phyloP scores from a whole-genome alignment of 495 filamentous ascomycete genomes.

The Trichocladium uniseriatum region DNA sequence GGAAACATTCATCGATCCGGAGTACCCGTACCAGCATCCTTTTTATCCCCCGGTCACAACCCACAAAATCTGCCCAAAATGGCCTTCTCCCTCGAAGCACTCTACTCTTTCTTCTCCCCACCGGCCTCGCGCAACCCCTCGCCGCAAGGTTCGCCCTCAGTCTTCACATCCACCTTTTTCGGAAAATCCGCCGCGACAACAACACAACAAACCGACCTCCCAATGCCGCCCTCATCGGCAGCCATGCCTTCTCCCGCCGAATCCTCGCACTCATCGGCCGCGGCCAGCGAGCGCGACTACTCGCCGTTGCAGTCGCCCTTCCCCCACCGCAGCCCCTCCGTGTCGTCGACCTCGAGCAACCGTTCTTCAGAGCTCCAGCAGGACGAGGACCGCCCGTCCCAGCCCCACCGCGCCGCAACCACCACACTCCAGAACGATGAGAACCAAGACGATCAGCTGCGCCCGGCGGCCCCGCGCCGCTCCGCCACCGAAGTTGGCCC shows the following conservation, averaged over 20 bases:
- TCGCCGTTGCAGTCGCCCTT: constrained; percentile 1
- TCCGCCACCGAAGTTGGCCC: constrained; percentile 1
- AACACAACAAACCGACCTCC: neutral
- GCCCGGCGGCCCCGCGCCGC: constrained; percentile 5
- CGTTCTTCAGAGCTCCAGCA: neutral
- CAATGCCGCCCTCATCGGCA: neutral
- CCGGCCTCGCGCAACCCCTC: constrained; percentile 1
- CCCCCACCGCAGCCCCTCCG: constrained; percentile 11
- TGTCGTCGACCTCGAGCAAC: constrained; percentile 8
- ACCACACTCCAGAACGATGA: too few species aligned
- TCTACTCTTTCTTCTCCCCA: constrained; percentile 6
- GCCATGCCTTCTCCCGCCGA: neutral
- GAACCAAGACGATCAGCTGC: constrained; percentile 10
- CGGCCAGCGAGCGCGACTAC: constrained; percentile 6
- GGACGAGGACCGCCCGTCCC: neutral
- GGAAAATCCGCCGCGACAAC: neutral
- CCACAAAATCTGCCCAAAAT: constrained; percentile 4
- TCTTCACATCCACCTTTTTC: neutral
- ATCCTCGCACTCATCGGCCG: neutral
- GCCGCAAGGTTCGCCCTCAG: neutral
- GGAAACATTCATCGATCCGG: too few species aligned
- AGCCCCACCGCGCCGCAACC: neutral
- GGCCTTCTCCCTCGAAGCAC: constrained; percentile 3
- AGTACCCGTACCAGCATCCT: neutral
- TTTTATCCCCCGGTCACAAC: neutral